A percentile compares a stretch with the other conserved stretches of the same genome.
These are phyloP conservation scores for Salicornia ramosissima DNA, from an alignment of 148 eudicot genomes.

Conservation along the genomic window DNA sequence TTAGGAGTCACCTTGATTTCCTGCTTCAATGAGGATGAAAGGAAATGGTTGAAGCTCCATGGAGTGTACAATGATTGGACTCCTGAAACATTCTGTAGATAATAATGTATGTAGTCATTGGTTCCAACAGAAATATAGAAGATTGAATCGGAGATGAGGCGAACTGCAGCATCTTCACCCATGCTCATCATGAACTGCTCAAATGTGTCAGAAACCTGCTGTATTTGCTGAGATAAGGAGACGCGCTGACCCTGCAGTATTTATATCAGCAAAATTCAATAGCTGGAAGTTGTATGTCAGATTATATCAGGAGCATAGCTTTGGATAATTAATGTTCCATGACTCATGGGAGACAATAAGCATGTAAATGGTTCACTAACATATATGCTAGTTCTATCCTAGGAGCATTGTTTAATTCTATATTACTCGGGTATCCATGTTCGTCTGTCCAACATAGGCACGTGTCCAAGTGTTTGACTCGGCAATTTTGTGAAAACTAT, in stretches of 20 bases:
- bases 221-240: constrained; percentile 78
- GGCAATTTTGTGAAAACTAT: too few species aligned
- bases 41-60: constrained; percentile 75
- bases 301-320: not conserved
- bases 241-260: constrained; percentile 75
- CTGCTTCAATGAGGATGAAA: constrained; percentile 53
- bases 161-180: constrained; percentile 63
- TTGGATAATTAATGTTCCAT: not conserved
- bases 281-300: too few species aligned
- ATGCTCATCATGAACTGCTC: constrained; percentile 61
- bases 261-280: not conserved
- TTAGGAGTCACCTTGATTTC: constrained; percentile 61
- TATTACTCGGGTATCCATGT: too few species aligned
- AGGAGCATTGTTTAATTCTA: not conserved
- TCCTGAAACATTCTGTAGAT: constrained; percentile 68
- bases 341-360: not conserved
- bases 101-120: constrained; percentile 92
- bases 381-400: not conserved
- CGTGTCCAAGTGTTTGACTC: too few species aligned
- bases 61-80: constrained; percentile 69
- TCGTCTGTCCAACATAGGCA: too few species aligned
- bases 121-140: constrained; percentile 87
- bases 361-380: not conserved
- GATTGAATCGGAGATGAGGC: constrained; percentile 60
- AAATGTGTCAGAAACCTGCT: constrained; percentile 70